A percentile compares a stretch with the other conserved stretches of the same genome.
These are phyloP conservation scores for Suhomyces tanzawaensis DNA, from an alignment of 805 yeast genomes.

Conservation along the genomic window DNA sequence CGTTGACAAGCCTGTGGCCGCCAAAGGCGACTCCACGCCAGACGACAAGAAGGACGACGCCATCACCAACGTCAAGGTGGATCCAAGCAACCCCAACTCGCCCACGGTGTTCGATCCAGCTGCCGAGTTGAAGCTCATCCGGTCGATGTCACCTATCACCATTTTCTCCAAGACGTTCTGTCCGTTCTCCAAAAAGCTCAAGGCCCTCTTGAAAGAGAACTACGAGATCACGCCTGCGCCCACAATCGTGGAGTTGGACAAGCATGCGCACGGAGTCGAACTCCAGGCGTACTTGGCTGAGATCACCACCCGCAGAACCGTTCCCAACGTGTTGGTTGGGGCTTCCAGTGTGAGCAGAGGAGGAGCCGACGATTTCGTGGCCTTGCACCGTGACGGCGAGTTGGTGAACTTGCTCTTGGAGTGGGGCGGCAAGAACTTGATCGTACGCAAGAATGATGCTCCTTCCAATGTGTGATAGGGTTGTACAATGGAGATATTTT, in stretches of 20 bases:
- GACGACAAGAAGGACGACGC: constrained; percentile 11
- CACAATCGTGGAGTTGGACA: constrained; percentile 75
- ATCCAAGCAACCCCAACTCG: constrained; percentile 1
- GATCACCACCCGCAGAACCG: constrained; percentile 77
- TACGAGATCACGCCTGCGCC: constrained; percentile 75
- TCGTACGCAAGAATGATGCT: constrained; percentile 48
- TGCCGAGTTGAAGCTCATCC: constrained; percentile 49
- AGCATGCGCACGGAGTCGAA: constrained; percentile 69
- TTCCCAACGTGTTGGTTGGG: constrained; percentile 82
- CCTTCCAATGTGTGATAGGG: constrained; percentile 50
- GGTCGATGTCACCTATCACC: constrained; percentile 62
- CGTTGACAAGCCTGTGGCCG: constrained; percentile 1
- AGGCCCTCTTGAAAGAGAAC: constrained; percentile 57
- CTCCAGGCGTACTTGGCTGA: constrained; percentile 70
- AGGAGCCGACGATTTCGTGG: constrained; percentile 79
- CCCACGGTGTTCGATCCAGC: constrained; percentile 31
- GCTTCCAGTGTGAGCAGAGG: constrained; percentile 66
- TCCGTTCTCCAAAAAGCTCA: constrained; percentile 74
- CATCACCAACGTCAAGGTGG: constrained; percentile 3
- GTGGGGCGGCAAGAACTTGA: constrained; percentile 62
- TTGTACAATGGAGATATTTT: no score
- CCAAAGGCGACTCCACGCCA: neutral
- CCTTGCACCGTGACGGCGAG: constrained; percentile 55
- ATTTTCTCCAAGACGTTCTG: constrained; percentile 58
- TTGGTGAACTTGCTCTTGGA: constrained; percentile 49